A percentile compares a stretch with the other conserved stretches of the same genome.
phyloP scores from a whole-genome alignment of 2,329 filamentous ascomycete genomes.

The Scedosporium minutisporum region DNA sequence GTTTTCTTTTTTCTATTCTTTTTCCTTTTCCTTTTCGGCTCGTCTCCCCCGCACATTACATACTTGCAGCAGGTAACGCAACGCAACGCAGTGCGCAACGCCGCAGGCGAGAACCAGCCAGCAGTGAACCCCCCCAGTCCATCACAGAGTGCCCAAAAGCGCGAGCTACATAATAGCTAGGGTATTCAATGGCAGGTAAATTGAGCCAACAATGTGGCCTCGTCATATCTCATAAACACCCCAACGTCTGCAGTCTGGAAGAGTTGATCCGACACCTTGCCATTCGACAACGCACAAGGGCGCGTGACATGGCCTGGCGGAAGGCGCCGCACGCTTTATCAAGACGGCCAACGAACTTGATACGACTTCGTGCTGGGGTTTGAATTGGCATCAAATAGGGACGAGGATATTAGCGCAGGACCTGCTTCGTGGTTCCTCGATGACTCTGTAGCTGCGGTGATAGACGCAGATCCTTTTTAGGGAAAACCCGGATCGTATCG shows the following conservation, averaged over 20 bases:
- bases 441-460: neutral
- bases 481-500: neutral
- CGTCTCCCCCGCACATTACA: neutral
- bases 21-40: neutral
- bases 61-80: neutral
- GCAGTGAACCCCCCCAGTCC: neutral
- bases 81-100: neutral
- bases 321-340: neutral
- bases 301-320: neutral
- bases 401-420: no score
- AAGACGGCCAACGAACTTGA: no score
- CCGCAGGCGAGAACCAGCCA: neutral
- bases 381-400: no score
- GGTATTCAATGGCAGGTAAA: no score
- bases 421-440: neutral
- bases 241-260: neutral
- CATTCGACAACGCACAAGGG: slow-evolving; percentile 1
- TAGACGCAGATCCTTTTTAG: neutral
- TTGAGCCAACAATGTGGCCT: no score
- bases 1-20: neutral
- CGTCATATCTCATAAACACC: neutral
- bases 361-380: no score
- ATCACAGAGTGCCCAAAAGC: neutral
- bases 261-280: neutral
- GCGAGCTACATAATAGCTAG: neutral